Evolutionary conservation across 1,139 yeast species (phyloP), one percentile per base, ranked within the genome.

Genomic region (Candida neerlandica): DNA sequence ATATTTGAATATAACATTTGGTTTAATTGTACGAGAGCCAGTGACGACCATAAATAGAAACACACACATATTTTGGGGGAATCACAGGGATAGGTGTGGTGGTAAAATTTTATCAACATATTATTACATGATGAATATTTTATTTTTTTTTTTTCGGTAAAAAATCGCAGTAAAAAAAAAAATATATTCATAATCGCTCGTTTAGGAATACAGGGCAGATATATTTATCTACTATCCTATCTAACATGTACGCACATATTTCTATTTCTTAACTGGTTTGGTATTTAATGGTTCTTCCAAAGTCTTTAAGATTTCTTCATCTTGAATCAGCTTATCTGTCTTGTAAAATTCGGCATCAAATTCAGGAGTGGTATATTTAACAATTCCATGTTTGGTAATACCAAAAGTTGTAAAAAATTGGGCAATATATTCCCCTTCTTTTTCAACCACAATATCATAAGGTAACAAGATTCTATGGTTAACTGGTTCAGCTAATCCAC

Each of bases 351-450:
- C 70, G 9, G 69, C 65, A 55, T 81, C 74, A 56, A 85, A 81
- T 30, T 80, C 65, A 9, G 89, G 87, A 26, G 81, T 74, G 45
- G 92, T 81, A 62, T 84, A 78, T 73, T 81, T 83, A 59, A 85
- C 82, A 58, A 85, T 75, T 50, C 94, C 94, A 61, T 81, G 82
- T 70, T 83, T 83, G 65, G 92, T 86, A 60, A 88, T 69, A 46
- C 89, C 92, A 61, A 87, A 81, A 44, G 95, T 88, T 57, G 91
- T 83, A 73, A 84, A 87, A 68, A 75, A 84, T 71, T 87, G 91
- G 38, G 89, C 90, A 60, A 87, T 79, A 55, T 66, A 72, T 64
- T 84, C 86, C 51, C 84, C 86, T 58, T 84, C 85, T 73, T 82
- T 85, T 63, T 85, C 92, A 62, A 81, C 77, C 66, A 80, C 78